phyloP scores from a whole-genome alignment of 148 eudicot species.

The Rheum nobile region DNA sequence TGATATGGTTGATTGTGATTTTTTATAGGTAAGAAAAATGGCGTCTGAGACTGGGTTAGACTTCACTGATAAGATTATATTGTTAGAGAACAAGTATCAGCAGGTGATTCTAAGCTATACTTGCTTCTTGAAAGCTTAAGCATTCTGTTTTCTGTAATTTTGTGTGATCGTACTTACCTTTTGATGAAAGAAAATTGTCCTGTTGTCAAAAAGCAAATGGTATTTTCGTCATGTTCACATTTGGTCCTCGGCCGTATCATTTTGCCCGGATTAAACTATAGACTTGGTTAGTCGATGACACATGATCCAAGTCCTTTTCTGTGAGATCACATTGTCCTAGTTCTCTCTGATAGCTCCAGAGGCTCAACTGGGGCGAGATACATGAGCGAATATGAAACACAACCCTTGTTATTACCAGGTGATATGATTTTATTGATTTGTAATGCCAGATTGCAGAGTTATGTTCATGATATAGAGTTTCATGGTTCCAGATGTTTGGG shows the following conservation, averaged over 20 bases:
- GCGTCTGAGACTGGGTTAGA: constrained; percentile 86
- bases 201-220: too few species aligned
- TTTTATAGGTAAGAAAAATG: constrained; percentile 64
- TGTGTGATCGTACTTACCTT: too few species aligned
- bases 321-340: constrained; percentile 1
- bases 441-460: not conserved
- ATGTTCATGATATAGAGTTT: not conserved
- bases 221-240: too few species aligned
- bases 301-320: not conserved
- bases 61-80: constrained; percentile 58
- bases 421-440: constrained; percentile 3
- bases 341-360: not conserved
- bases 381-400: not conserved
- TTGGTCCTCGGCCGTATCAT: too few species aligned
- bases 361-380: not conserved
- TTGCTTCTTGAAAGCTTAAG: too few species aligned
- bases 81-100: too few species aligned
- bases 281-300: not conserved
- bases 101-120: too few species aligned
- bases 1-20: not conserved
- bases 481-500: not conserved
- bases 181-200: too few species aligned
- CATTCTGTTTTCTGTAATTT: too few species aligned
- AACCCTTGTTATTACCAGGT: not conserved
- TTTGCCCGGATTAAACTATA: too few species aligned